phyloP scores from a whole-genome alignment of 1,139 yeast species.

The Nakaseomyces sp. region DNA sequence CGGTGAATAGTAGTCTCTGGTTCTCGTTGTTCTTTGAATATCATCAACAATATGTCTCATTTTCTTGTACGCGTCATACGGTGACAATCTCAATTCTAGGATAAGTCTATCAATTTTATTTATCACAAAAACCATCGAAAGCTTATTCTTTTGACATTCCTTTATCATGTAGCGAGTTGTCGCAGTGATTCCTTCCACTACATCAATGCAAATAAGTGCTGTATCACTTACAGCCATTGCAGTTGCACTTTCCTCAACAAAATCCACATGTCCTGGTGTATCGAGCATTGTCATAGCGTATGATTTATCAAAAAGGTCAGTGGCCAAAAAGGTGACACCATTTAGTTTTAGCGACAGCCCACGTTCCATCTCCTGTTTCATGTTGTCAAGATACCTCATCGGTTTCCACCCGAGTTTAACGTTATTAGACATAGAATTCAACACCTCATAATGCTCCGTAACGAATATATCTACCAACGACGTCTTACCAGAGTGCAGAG shows the following conservation, averaged over 20 bases:
- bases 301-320: constrained; percentile 48
- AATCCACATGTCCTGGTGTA: constrained; percentile 87
- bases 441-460: constrained; percentile 48
- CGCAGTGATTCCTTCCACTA: constrained; percentile 65
- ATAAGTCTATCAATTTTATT: constrained; percentile 80
- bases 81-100: constrained; percentile 68
- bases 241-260: constrained; percentile 61
- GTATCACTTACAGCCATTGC: constrained; percentile 58
- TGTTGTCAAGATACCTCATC: constrained; percentile 54
- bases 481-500: constrained; percentile 82
- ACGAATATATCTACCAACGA: constrained; percentile 65
- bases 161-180: constrained; percentile 22
- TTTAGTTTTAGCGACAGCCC: constrained; percentile 60
- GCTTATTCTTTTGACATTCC: constrained; percentile 23
- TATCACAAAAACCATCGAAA: constrained; percentile 54
- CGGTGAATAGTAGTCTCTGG: constrained; percentile 49
- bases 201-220: constrained; percentile 66
- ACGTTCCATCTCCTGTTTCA: constrained; percentile 57
- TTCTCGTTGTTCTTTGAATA: constrained; percentile 40
- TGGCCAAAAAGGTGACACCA: constrained; percentile 56
- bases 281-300: constrained; percentile 59
- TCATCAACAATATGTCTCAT: constrained; percentile 53
- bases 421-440: constrained; percentile 28
- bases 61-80: constrained; percentile 64
- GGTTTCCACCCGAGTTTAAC: constrained; percentile 30